Base-by-base conservation (phyloP, 1,284 basidiomycete species). In the Naganishia liquefaciens region DNA sequence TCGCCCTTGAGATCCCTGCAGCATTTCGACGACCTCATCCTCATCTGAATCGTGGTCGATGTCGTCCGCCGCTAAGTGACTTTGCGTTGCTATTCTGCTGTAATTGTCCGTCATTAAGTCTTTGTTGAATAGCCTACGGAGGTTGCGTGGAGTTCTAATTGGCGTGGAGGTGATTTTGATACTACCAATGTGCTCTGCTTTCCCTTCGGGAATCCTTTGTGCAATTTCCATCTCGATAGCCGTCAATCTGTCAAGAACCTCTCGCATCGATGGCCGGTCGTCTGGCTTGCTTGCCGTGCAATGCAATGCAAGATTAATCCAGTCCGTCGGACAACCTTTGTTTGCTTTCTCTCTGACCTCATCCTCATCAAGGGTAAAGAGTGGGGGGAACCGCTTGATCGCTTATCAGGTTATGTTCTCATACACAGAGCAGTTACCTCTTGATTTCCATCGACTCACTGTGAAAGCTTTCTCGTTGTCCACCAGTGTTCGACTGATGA, bases 211-310 rank as follows among this genome's bases (percentile, higher is more conserved):
- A 0, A 87, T 83, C 9, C 88, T 82, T n/a, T 83, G 79, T 4
- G 93, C 80, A 3, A 94, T 85, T 68, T 93, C 88, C 0, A 85
- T 83, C 77, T 97, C 93, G 55, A 96, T 92, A 3, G 81, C 81
- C 23, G 87, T 82, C 9, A 97, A 81, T 5, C 87, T 82, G 4
- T 85, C 83, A 9, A 98, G 83, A 52, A 97, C 88, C 42, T 85
- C 82, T 19, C 88, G 84, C 63, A 91, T 91, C 2, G 83, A 86
- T 0, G 94, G 95, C 10, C 94, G 84, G 28, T 80, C 78, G 0
- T 80, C 70, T 0, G 92, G 88, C 55, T 90, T 83, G n/a, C 84
- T 83, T 5, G 82, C 77, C 43, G 89, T 83, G 74, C 95, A 98
- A 49, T 89, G 87, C 27, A 97, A 77, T 60, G 87, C 87, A 37